These are phyloP conservation scores for Aspergillus campestris DNA, from an alignment of 495 filamentous ascomycete species.

Conservation along the genomic window DNA sequence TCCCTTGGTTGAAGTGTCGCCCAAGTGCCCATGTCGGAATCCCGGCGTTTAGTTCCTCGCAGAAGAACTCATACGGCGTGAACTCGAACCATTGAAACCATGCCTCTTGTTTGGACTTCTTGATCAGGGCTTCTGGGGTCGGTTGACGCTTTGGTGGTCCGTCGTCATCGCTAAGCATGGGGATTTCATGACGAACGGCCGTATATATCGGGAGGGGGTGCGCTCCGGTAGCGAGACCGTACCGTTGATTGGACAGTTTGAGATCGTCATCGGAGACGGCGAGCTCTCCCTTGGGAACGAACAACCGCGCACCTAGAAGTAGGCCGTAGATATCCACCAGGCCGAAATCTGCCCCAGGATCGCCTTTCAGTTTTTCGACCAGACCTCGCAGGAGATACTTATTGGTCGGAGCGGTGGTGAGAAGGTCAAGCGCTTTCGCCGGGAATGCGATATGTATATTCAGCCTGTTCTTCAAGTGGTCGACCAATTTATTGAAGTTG, in stretches of 20 bases:
- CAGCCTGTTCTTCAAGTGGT: constrained; percentile 78
- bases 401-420: constrained; percentile 79
- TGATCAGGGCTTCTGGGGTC: constrained; percentile 43
- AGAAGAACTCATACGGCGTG: constrained; percentile 93
- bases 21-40: constrained; percentile 94
- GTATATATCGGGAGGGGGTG: constrained; percentile 92
- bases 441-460: constrained; percentile 88
- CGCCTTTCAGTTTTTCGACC: constrained; percentile 82
- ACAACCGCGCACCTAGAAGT: constrained; percentile 68
- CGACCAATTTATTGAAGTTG: constrained; percentile 57
- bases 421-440: constrained; percentile 63
- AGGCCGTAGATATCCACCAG: constrained; percentile 90
- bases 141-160: constrained; percentile 15
- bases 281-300: constrained; percentile 80
- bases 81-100: constrained; percentile 99
- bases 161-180: constrained; percentile 40
- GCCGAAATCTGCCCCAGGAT: constrained; percentile 72
- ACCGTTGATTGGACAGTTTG: constrained; percentile 77
- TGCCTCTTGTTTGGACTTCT: constrained; percentile 59
- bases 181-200: constrained; percentile 94
- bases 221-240: constrained; percentile 62
- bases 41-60: constrained; percentile 81
- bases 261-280: constrained; percentile 66
- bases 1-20: constrained; percentile 66
- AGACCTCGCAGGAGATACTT: constrained; percentile 83